Evolutionary conservation across 768 basidiomycete species (phyloP).

Genomic region (Boletellus emodensis): DNA sequence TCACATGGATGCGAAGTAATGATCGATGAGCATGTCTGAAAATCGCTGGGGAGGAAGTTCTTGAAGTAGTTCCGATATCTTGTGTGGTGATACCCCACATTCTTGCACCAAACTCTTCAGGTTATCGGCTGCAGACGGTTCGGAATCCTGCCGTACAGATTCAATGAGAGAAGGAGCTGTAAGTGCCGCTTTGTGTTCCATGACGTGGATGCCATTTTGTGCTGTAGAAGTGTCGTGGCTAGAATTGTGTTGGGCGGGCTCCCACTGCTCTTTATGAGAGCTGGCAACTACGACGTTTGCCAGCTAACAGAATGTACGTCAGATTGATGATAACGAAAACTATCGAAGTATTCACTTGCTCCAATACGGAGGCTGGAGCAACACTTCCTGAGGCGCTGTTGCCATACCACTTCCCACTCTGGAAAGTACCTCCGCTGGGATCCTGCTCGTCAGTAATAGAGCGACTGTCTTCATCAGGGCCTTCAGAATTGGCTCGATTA

Average conservation of each 20-base stretch:
- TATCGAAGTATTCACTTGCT: slow-evolving; percentile 54
- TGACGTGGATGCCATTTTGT: slow-evolving; percentile 24
- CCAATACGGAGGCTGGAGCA: slow-evolving; percentile 72
- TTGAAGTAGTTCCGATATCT: slow-evolving; percentile 83
- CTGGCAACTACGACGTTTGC: slow-evolving; percentile 49
- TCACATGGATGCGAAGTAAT: slow-evolving; percentile 74
- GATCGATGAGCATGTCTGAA: slow-evolving; percentile 76
- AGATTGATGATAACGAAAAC: slow-evolving; percentile 15
- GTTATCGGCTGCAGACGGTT: slow-evolving; percentile 69
- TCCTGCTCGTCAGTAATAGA: slow-evolving; percentile 79
- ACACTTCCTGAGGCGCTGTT: slow-evolving; percentile 81
- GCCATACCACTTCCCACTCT: slow-evolving; percentile 84
- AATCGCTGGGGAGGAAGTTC: slow-evolving; percentile 78
- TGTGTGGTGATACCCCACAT: slow-evolving; percentile 88
- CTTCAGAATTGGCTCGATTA: slow-evolving; percentile 45
- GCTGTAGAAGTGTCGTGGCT: slow-evolving; percentile 8
- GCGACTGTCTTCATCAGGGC: slow-evolving; percentile 59
- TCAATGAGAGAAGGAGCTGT: slow-evolving; percentile 35
- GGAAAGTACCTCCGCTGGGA: slow-evolving; percentile 69
- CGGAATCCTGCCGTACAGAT: slow-evolving; percentile 39
- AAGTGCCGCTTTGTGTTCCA: slow-evolving; percentile 27
- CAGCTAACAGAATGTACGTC: slow-evolving; percentile 37
- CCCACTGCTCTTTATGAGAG: slow-evolving; percentile 31
- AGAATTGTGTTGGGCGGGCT: slow-evolving; percentile 14
- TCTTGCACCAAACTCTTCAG: slow-evolving; percentile 84